These are phyloP conservation scores for Penicillium desertorum DNA, from an alignment of 495 filamentous ascomycete genomes.

Conservation along the genomic window DNA sequence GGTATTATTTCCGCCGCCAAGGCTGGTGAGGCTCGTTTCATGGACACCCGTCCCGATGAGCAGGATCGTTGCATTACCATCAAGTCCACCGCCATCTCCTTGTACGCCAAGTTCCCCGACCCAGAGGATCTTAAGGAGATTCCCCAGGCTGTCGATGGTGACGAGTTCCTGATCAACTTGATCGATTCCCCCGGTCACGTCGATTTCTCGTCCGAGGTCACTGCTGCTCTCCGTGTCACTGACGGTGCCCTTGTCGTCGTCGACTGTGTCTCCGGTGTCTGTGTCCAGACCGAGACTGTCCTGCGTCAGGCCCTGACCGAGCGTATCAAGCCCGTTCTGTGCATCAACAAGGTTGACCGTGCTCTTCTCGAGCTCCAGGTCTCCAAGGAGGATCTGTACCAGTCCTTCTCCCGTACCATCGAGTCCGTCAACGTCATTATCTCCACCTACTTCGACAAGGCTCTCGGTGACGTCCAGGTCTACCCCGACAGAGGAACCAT, in stretches of 20 bases:
- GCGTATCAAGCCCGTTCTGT: conserved; percentile 99
- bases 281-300: conserved; percentile 98
- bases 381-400: conserved; percentile 98
- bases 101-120: conserved; percentile 82
- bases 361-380: conserved; percentile 97
- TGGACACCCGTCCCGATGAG: conserved; percentile 95
- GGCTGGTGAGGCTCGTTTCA: conserved; percentile 92
- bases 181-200: conserved; percentile 99
- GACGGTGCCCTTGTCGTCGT: conserved; percentile 99
- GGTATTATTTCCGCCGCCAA: conserved; percentile 99
- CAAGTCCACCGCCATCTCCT: conserved; percentile 99
- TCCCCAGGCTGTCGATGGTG: conserved; percentile 79
- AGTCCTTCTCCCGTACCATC: conserved; percentile 98
- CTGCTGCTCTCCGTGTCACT: conserved; percentile 98
- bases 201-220: conserved; percentile 99
- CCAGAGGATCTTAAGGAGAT: conserved; percentile 94
- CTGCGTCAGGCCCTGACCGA: conserved; percentile 98
- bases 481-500: conserved; percentile 95
- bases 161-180: conserved; percentile 99
- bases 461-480: conserved; percentile 96
- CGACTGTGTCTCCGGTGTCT: conserved; percentile 99
- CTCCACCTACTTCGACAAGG: conserved; percentile 96
- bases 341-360: conserved; percentile 99
- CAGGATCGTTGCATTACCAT: conserved; percentile 99
- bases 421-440: conserved; percentile 99